Percentiles rank a stretch among this genome's conserved stretches.
phyloP scores from a whole-genome alignment of 305 asterid genomes.

The Rubia peregrina region DNA sequence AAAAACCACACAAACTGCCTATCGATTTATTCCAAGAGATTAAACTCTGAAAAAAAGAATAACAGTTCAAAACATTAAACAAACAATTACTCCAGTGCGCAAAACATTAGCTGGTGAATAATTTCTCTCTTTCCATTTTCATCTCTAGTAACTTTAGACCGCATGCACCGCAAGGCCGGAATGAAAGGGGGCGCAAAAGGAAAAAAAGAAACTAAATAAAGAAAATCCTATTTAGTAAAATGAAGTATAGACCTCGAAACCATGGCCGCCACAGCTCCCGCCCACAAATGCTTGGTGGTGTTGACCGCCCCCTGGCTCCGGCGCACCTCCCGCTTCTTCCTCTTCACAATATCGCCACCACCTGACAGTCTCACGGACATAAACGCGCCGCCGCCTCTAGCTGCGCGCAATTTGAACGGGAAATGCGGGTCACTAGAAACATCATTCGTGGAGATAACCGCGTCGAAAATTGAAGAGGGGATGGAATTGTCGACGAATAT shows the following conservation, averaged over 20 bases:
- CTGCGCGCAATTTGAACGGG: constrained; percentile 19
- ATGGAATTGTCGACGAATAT: constrained; percentile 26
- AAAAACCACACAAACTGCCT: neutral
- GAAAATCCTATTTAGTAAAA: neutral
- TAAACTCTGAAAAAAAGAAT: neutral
- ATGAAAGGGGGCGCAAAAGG: neutral
- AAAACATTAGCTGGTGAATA: neutral
- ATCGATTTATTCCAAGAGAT: neutral
- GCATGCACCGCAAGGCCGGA: neutral
- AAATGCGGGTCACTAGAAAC: constrained; percentile 29
- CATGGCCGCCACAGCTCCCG: constrained; percentile 96
- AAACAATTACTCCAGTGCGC: neutral
- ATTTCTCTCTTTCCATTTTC: neutral
- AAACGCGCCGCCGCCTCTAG: constrained; percentile 31
- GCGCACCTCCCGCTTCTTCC: constrained; percentile 25
- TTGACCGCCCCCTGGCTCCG: constrained; percentile 54
- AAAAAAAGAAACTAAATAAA: neutral
- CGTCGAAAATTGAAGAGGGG: constrained; percentile 21
- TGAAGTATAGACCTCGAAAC: constrained; percentile 56
- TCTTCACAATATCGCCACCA: constrained; percentile 31
- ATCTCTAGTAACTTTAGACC: neutral
- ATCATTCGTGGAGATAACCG: constrained; percentile 6
- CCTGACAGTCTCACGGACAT: constrained; percentile 63
- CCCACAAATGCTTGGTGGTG: constrained; percentile 92
- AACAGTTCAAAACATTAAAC: neutral